Evolutionary conservation across 805 yeast species (phyloP), one percentile per base, ranked within the genome.

Genomic region (Wickerhamiella siamensis): DNA sequence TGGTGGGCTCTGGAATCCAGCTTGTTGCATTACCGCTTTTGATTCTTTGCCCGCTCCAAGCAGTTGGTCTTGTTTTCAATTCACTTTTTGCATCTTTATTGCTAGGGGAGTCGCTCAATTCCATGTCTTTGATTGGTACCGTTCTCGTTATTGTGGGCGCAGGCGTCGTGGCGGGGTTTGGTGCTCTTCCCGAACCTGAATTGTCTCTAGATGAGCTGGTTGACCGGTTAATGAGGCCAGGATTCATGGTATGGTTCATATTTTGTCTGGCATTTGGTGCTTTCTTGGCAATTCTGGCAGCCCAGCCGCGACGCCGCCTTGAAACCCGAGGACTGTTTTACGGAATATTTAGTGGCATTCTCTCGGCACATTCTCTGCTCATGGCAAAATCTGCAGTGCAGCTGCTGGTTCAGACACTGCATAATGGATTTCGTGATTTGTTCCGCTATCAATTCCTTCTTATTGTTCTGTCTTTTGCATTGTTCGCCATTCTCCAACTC

Each of bases 31-130:
- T 84, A 33, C 95, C 95, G 1, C 63, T 86, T 45, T 78, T 83
- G 35, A 70, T 86, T 2, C 59, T 84, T 44, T 77, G 86, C 19
- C 94, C 95, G 0, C 61, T 84, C 42, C 95, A 84, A 56, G 83
- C 93, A 20, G 74, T 79, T 19, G 94, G 95, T 0, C 66, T 86
- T n/a, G 86, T 84, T 2, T 84, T 86, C 66, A 86, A 86, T 59
- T 74, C 91, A 0, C 58, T 82, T 2, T 72, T 83, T 52, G 82
- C 91, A 34, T 57, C 79, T 16, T 43, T 82, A 9, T 59, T 84
- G 12, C 70, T 84, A 12, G 66, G 75, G 26, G 95, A 84, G 54
- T 64, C 66, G 1, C 81, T 83, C 56, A 77, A 87, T 1, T 46
- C 50, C 19, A 63, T 61, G 40, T 69, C 86, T 2, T 61, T 72